Evolutionary conservation across 2,329 filamentous ascomycete genomes (phyloP).

Genomic region (Metarhizium brunneum): DNA sequence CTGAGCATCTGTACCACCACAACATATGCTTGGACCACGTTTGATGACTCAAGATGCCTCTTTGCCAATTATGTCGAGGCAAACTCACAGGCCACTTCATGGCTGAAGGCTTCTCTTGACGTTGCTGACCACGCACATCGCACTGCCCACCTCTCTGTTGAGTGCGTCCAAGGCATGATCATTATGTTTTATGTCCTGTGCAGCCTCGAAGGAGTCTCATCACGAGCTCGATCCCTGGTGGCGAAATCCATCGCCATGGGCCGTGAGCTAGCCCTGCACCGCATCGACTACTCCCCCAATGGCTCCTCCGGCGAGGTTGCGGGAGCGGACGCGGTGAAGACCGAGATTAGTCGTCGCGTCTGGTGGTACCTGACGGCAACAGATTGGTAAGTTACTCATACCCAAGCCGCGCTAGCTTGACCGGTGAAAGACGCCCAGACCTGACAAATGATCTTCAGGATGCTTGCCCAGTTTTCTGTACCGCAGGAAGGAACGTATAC

Average conservation of each 20-base stretch:
- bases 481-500: conserved; percentile 25
- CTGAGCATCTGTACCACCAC: conserved; percentile 21
- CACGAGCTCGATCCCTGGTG: conserved; percentile 21
- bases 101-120: conserved; percentile 25
- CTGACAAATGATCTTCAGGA: conserved; percentile 14
- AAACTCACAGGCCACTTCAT: conserved; percentile 18
- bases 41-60: conserved; percentile 17
- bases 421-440: too few relatives aligned
- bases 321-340: conserved; percentile 15
- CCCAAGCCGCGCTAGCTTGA: neutral
- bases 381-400: conserved; percentile 24
- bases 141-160: conserved; percentile 18
- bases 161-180: conserved; percentile 27
- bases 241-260: conserved; percentile 18
- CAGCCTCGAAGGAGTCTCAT: conserved; percentile 27
- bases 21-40: conserved; percentile 21
- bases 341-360: conserved; percentile 29
- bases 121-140: conserved; percentile 25
- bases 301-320: conserved; percentile 10
- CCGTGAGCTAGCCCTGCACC: conserved; percentile 27
- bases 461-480: conserved; percentile 26
- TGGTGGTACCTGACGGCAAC: conserved; percentile 35
- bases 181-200: conserved; percentile 28
- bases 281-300: conserved; percentile 25
- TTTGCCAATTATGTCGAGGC: conserved; percentile 18